These are phyloP conservation scores for Penium margaritaceum DNA, from an alignment of 139 green algal genomes.

Conservation along the genomic window DNA sequence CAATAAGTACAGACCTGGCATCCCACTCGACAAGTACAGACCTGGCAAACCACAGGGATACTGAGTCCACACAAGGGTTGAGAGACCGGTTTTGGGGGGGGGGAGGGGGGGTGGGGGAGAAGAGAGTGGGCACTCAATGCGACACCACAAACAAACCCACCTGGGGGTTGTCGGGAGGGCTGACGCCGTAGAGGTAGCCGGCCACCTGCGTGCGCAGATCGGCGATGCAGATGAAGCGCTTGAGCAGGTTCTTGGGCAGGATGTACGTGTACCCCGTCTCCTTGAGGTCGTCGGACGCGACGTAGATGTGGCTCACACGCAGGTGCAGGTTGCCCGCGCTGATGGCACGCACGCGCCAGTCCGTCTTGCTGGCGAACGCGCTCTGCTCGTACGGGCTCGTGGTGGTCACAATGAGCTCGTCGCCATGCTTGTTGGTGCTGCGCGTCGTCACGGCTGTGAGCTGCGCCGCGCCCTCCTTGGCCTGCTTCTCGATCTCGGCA, in stretches of 20 bases:
- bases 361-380: constrained; percentile 87
- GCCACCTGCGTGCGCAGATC: constrained; percentile 91
- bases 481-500: constrained; percentile 96
- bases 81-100: too few relatives aligned
- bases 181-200: constrained; percentile 85
- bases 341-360: constrained; percentile 97
- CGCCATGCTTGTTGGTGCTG: constrained; percentile 91
- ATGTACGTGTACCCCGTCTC: constrained; percentile 90
- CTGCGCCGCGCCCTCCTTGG: constrained; percentile 52
- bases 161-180: constrained; percentile 85
- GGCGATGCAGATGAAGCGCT: constrained; percentile 97
- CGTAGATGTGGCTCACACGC: constrained; percentile 98
- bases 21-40: too few relatives aligned
- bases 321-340: constrained; percentile 93
- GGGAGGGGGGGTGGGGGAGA: too few relatives aligned
- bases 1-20: too few relatives aligned
- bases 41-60: too few relatives aligned
- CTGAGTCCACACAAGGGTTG: too few relatives aligned
- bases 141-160: too few relatives aligned
- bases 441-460: constrained; percentile 88
- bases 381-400: constrained; percentile 92
- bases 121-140: too few relatives aligned
- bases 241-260: constrained; percentile 98
- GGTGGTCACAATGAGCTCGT: constrained; percentile 94
- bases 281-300: constrained; percentile 89